Evolutionary conservation across 1,284 basidiomycete species (phyloP), one percentile per base, ranked within the genome.

Genomic region (Filobasidium uniguttulatum): DNA sequence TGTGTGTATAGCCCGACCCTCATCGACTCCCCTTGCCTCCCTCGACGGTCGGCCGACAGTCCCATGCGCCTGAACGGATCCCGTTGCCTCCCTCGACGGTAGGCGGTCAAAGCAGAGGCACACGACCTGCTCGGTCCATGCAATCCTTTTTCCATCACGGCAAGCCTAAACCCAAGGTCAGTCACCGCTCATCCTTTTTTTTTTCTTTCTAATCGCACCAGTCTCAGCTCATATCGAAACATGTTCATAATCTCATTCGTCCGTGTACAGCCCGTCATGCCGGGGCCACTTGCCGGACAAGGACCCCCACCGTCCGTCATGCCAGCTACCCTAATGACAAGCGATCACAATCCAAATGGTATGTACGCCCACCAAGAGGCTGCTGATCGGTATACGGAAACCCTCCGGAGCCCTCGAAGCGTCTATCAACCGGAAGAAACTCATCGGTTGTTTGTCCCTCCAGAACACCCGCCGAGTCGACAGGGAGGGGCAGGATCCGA

Each of bases 141-240:
- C 52, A 54, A n/a, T 47, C 48, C 2, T 33, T 54, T n/a, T n/a
- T n/a, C n/a, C n/a, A 48, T 48, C 19, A 54, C 48, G 45, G 48
- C 48, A 49, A 46, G 17, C 20, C 31, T 20, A 40, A 41, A 22
- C 52, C 52, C 1, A 54, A 33, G 48, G 52, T 54, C 30, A 17
- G 48, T 23, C 1, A 2, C 22, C 9, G 1, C 12, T 9, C 7
- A 9, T 15, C 22, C 22, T 19, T 25, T 10, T 30, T 26, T 14
- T 6, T 3, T 10, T 22, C 17, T 7, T 33, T 51, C 17, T n/a
- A n/a, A n/a, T n/a, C n/a, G n/a, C n/a, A n/a, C n/a, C n/a, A n/a
- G n/a, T n/a, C n/a, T n/a, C n/a, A n/a, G n/a, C n/a, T n/a, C n/a
- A n/a, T n/a, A n/a, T n/a, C n/a, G n/a, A n/a, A n/a, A n/a, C n/a